Evolutionary conservation across 2,329 filamentous ascomycete genomes (phyloP).

Genomic region (Zymoseptoria pseudotritici): DNA sequence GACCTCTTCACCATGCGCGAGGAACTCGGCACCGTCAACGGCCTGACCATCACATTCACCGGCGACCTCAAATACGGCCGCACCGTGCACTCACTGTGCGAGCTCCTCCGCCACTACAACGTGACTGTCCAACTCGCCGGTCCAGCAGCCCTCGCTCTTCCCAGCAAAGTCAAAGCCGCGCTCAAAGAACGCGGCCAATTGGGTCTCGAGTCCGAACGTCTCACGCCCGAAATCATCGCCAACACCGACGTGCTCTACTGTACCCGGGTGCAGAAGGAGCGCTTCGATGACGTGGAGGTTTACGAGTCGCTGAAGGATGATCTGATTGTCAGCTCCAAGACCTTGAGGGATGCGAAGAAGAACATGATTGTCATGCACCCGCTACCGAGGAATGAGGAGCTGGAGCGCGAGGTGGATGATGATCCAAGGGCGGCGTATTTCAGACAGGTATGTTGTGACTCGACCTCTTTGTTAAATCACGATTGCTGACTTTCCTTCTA

Average conservation of each 20-base stretch:
- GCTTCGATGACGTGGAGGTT: slow-evolving; percentile 71
- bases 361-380: slow-evolving; percentile 95
- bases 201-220: slow-evolving; percentile 62
- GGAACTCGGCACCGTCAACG: slow-evolving; percentile 90
- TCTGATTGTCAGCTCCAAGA: slow-evolving; percentile 83
- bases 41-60: slow-evolving; percentile 89
- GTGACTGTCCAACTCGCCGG: slow-evolving; percentile 88
- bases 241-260: slow-evolving; percentile 91
- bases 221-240: slow-evolving; percentile 81
- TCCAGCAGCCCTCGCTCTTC: slow-evolving; percentile 70
- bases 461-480: neutral
- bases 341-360: slow-evolving; percentile 83
- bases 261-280: slow-evolving; percentile 92
- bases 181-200: slow-evolving; percentile 71
- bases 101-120: slow-evolving; percentile 91
- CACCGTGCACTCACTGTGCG: slow-evolving; percentile 89
- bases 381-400: slow-evolving; percentile 85
- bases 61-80: slow-evolving; percentile 91
- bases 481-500: slow-evolving; percentile 8
- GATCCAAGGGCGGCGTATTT: slow-evolving; percentile 97
- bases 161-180: slow-evolving; percentile 63
- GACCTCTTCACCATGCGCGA: slow-evolving; percentile 98
- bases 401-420: slow-evolving; percentile 93
- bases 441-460: slow-evolving; percentile 71
- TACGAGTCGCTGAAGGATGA: slow-evolving; percentile 85